Base-by-base conservation (phyloP, 2,329 filamentous ascomycete genomes). In the Alternaria triticina region DNA sequence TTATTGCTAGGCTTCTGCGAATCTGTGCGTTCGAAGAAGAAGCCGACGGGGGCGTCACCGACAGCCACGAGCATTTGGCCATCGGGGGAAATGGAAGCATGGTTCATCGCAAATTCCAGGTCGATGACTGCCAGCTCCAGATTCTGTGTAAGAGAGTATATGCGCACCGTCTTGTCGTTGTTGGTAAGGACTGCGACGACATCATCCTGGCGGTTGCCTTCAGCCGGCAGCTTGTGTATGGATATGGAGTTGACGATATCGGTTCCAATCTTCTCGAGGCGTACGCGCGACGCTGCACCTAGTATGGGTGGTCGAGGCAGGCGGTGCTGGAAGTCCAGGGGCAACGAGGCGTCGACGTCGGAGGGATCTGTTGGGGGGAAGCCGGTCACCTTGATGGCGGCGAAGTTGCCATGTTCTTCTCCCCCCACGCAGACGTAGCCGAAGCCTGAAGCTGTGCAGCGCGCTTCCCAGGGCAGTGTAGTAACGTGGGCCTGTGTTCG, bases 381-480 rank as follows among this genome's bases (percentile, higher is more conserved):
- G 72, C 75, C 81, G 64, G 76, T 75, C 46, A 94, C 83, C 69
- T 87, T 89, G 73, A 97, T 91, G 59, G 93, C 90, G 28, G 92
- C 90, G 76, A 97, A 97, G 76, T 96, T 91, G 61, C 96, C 96
- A 69, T 89, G 88, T 73, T 97, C 91, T 62, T 86, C 85, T 44
- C 95, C 95, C 50, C 95, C 96, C 50, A 94, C 92, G 73, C 93
- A 97, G 40, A 98, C 86, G 91, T 93, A 98, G 56, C 94, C 94
- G 73, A 92, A 88, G 57, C 89, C 90, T 8, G 93, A 91, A n/a
- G 93, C 91, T 7, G 97, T 87, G 79, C 95, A 98, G 81, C 92
- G 88, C n/a, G 94, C 87, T 62, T 88, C 85, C 74, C 84, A 86
- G 54, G 91, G 72, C 80, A 87, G 80, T 90, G 96, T 69, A 85